phyloP scores from a whole-genome alignment of 129 eudicot genomes.

The Tagetes erecta region DNA sequence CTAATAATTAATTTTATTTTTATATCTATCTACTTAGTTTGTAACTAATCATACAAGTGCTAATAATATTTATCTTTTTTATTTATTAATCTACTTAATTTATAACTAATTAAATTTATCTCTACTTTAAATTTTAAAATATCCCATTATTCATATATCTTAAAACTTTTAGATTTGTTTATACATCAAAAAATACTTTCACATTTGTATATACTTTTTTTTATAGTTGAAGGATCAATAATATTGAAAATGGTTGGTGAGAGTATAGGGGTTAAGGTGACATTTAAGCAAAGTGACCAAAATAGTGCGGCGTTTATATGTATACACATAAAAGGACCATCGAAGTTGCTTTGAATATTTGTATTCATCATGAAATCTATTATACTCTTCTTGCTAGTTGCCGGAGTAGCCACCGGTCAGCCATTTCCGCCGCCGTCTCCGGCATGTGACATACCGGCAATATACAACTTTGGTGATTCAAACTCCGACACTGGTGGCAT shows the following conservation, averaged over 20 bases:
- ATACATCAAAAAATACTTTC: neutral
- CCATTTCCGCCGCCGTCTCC: conserved; percentile 29
- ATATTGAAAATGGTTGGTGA: conserved; percentile 11
- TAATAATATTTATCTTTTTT: too few species aligned
- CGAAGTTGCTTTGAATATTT: conserved; percentile 30
- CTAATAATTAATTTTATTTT: too few species aligned
- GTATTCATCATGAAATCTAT: conserved; percentile 34
- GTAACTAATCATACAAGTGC: too few species aligned
- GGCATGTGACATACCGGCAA: conserved; percentile 49
- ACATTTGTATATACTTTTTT: neutral
- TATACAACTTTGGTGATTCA: conserved; percentile 89
- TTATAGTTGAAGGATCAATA: neutral
- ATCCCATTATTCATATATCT: too few species aligned
- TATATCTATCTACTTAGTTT: too few species aligned
- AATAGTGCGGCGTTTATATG: neutral
- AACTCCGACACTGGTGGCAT: conserved; percentile 81
- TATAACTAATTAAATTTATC: too few species aligned
- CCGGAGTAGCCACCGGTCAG: conserved; percentile 25
- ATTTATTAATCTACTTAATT: too few species aligned
- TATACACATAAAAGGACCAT: conserved; percentile 30
- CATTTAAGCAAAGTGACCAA: conserved; percentile 15
- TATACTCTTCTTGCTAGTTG: conserved; percentile 22
- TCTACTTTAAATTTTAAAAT: too few species aligned
- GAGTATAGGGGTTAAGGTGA: conserved; percentile 12
- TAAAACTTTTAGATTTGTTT: too few species aligned